Evolutionary conservation across 352 stramenopile species (phyloP), one percentile per base, ranked within the genome.

Genomic region (Pythium biforme): DNA sequence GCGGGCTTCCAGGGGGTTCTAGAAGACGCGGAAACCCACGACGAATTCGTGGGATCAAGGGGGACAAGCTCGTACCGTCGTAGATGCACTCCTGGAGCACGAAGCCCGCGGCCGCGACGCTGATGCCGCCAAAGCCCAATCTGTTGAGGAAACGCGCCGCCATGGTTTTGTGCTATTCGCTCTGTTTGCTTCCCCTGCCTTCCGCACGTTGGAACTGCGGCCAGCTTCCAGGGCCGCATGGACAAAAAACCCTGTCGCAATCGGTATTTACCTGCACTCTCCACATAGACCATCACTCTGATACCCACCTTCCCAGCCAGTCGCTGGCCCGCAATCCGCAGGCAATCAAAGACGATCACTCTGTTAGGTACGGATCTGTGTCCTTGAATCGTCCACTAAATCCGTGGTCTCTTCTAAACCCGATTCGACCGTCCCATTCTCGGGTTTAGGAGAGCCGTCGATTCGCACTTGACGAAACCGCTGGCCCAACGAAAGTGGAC

Each of bases 31-130:
- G n/a, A n/a, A n/a, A n/a, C 31, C 31, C 31, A 8, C 31, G 14
- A 15, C 4, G 22, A 51, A 43, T 59, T 27, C 14, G 23, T 11
- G 46, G 17, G 23, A 50, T 54, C 39, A 10, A 22, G 46, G 80
- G 14, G 4, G 34, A 34, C 14, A 11, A n/a, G 15, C 10, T 34
- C 83, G 66, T 58, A 94, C 85, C 85, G 51, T 94, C 83, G 66
- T 92, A 94, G 64, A 94, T 88, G 66, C 81, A 92, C 66, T 92
- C 78, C 65, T 92, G 80, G 23, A 88, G 33, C 40, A 75, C 72
- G 59, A 90, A 89, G 41, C 80, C 80, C 52, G 81, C 80, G 47
- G 91, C 68, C 48, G 81, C 79, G 50, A 94, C 72, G 67, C 78
- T 76, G 23, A 70, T 57, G 74, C 76, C 81, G 60, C 88, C 47